phyloP scores from a whole-genome alignment of 2,329 filamentous ascomycete genomes.

The Bimuria novae-zelandiae region DNA sequence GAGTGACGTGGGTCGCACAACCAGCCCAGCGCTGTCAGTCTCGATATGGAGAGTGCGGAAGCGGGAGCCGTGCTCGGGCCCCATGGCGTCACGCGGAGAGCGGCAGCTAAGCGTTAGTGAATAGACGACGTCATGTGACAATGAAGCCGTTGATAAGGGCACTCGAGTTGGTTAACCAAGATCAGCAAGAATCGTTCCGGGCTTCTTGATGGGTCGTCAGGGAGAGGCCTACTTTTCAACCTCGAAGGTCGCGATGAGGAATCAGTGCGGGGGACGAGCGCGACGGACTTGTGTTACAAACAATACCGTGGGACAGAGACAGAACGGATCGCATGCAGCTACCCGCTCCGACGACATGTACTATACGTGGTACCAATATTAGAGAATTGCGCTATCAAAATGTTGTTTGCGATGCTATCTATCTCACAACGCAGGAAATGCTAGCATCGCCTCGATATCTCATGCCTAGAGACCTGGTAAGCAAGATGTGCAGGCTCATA shows the following conservation, averaged over 20 bases:
- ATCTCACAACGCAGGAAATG: constrained; percentile 3
- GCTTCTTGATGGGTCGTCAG: not conserved
- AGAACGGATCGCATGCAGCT: not conserved
- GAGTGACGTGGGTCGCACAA: not conserved
- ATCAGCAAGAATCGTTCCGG: too few relatives aligned
- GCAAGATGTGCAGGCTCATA: constrained; percentile 1
- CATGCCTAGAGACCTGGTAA: not conserved
- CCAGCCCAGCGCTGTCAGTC: not conserved
- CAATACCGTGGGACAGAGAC: constrained; percentile 11
- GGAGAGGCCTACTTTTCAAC: constrained; percentile 1
- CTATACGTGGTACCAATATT: not conserved
- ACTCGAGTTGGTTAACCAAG: too few relatives aligned
- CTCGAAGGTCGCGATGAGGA: not conserved
- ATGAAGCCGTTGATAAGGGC: not conserved
- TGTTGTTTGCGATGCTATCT: constrained; percentile 3
- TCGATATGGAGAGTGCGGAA: not conserved
- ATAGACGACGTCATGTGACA: not conserved
- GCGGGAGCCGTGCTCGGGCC: not conserved
- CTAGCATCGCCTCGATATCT: not conserved
- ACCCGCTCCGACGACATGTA: not conserved
- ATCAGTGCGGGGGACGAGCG: not conserved
- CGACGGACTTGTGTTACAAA: constrained; percentile 10
- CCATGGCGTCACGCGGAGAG: not conserved
- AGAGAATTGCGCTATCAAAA: not conserved
- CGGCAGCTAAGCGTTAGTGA: constrained; percentile 4